A percentile compares a stretch with the other conserved stretches of the same genome.
Conservation (phyloP, 2,329 filamentous ascomycete genomes). For the Metarhizium humberi region DNA sequence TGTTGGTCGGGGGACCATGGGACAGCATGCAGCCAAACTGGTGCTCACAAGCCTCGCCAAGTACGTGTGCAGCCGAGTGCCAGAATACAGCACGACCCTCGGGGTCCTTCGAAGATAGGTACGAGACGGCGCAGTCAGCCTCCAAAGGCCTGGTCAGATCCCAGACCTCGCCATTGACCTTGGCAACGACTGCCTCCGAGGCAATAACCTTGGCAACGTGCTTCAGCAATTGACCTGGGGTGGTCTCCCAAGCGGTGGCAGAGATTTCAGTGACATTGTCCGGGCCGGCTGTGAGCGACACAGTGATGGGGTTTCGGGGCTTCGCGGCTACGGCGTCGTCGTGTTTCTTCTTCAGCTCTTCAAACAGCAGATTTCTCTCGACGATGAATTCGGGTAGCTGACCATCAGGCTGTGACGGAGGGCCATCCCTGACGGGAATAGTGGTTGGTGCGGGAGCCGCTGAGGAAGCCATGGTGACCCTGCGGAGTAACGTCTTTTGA, state of each 20-base stretch:
- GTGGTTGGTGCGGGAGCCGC: neutral
- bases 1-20: slow-evolving; percentile 75
- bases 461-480: no score
- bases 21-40: slow-evolving; percentile 87
- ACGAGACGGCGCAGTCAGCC: slow-evolving; percentile 19
- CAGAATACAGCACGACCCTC: slow-evolving; percentile 67
- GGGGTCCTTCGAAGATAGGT: no score
- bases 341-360: neutral
- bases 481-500: no score
- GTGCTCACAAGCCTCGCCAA: slow-evolving; percentile 90
- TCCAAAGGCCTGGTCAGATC: slow-evolving; percentile 87
- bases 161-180: slow-evolving; percentile 79
- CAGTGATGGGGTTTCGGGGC: neutral
- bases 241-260: slow-evolving; percentile 77
- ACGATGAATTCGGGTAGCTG: neutral
- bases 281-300: neutral
- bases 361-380: neutral
- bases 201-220: slow-evolving; percentile 76
- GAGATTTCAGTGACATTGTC: neutral
- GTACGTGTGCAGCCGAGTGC: slow-evolving; percentile 91
- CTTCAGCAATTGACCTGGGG: slow-evolving; percentile 68
- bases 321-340: neutral
- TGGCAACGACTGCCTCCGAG: slow-evolving; percentile 80
- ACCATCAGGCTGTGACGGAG: neutral
- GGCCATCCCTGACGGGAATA: neutral